phyloP scores from a whole-genome alignment of 257 asterid species.

The Pogostemon cablin region DNA sequence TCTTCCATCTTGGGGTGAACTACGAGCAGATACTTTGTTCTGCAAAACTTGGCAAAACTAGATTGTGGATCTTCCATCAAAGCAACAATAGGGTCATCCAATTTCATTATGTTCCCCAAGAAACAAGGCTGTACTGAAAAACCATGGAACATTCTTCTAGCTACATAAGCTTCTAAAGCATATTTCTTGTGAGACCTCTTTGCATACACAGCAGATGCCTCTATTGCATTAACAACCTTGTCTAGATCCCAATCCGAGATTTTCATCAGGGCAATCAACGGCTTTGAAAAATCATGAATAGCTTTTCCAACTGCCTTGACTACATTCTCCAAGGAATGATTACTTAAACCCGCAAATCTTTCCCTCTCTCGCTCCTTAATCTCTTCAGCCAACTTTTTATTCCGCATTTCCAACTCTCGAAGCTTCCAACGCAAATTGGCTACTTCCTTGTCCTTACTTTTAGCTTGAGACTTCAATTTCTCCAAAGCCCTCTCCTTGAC shows the following conservation, averaged over 20 bases:
- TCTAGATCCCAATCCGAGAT: constrained; percentile 83
- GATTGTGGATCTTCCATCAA: constrained; percentile 64
- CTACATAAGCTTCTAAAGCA: constrained; percentile 77
- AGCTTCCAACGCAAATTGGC: constrained; percentile 43
- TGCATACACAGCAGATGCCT: constrained; percentile 53
- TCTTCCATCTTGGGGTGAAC: constrained; percentile 71
- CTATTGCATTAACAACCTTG: constrained; percentile 60
- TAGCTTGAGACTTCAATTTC: constrained; percentile 58
- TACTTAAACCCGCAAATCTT: constrained; percentile 36
- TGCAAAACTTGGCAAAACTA: constrained; percentile 68
- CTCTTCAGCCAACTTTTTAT: constrained; percentile 51
- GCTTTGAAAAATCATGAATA: constrained; percentile 80
- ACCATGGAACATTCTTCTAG: constrained; percentile 66
- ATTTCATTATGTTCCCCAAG: constrained; percentile 43
- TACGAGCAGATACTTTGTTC: constrained; percentile 64
- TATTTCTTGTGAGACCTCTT: constrained; percentile 79
- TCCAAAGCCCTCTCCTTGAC: constrained; percentile 55
- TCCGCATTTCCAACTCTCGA: constrained; percentile 47
- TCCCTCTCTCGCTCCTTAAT: constrained; percentile 45
- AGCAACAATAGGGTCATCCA: constrained; percentile 64
- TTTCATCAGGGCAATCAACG: constrained; percentile 73
- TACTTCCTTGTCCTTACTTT: constrained; percentile 43
- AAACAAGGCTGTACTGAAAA: constrained; percentile 41
- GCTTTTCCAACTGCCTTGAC: constrained; percentile 61
- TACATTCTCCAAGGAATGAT: constrained; percentile 50